These are phyloP conservation scores for Cudoniella acicularis DNA, from an alignment of 495 filamentous ascomycete genomes.

Conservation along the genomic window DNA sequence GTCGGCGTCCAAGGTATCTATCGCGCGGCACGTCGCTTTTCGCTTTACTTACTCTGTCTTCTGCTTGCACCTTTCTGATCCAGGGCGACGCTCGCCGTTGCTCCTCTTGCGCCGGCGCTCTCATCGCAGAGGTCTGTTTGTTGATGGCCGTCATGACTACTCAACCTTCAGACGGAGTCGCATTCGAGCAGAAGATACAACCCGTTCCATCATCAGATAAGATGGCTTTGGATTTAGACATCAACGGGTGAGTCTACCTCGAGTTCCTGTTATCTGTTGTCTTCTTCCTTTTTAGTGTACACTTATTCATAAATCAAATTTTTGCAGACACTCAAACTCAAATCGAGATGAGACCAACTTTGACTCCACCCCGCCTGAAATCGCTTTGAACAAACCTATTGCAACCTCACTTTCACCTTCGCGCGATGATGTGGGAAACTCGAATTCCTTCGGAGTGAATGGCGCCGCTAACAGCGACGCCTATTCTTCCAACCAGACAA, in stretches of 20 bases:
- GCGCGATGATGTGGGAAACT: not conserved
- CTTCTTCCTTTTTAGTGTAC: conserved; percentile 16
- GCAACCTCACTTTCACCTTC: conserved; percentile 5
- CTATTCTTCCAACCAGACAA: conserved; percentile 19
- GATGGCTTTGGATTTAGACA: conserved; percentile 40
- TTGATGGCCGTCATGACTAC: conserved; percentile 56
- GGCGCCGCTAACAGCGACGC: conserved; percentile 13
- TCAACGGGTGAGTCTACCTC: conserved; percentile 44
- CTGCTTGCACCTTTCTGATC: not conserved
- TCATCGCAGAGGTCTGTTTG: conserved; percentile 12
- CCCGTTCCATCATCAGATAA: conserved; percentile 39
- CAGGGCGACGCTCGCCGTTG: conserved; percentile 25
- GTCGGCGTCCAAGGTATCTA: not conserved
- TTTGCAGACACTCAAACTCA: conserved; percentile 26
- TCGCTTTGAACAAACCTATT: conserved; percentile 10
- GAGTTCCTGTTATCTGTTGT: conserved; percentile 7
- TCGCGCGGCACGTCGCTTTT: not conserved
- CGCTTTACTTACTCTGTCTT: not conserved
- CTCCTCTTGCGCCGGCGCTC: not conserved
- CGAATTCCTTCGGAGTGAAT: conserved; percentile 9
- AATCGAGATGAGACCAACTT: conserved; percentile 25
- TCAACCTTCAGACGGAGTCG: conserved; percentile 39
- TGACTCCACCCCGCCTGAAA: conserved; percentile 22
- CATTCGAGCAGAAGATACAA: conserved; percentile 44
- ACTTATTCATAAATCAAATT: conserved; percentile 24